Evolutionary conservation across 1,284 basidiomycete genomes (phyloP), one percentile per base, ranked within the genome.

Genomic region (Fomitopsis palustris): DNA sequence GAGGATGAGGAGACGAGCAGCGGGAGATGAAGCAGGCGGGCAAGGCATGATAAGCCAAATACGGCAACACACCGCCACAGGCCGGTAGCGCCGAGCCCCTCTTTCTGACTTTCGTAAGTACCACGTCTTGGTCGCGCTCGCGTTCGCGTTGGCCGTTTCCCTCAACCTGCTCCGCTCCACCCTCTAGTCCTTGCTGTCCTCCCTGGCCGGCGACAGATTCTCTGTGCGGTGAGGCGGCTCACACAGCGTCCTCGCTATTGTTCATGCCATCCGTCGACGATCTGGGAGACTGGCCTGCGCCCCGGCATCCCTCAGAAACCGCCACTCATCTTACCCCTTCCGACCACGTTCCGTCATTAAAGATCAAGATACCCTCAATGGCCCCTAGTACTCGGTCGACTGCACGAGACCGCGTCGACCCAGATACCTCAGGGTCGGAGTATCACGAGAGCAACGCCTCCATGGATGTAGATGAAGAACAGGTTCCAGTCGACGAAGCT

Each of bases 381-480:
- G 63, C 66, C 9, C 69, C 72, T 21, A 66, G 62, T 21, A 70
- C 68, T 38, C 72, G 70, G 47, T 62, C 65, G 35, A 58, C 65
- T 1, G 53, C 65, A 27, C 65, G 69, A 53, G 56, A 64, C 31
- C 61, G 67, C 47, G 42, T 62, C 19, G 58, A 66, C 59, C 64
- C 70, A 61, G 21, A 59, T 19, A 68, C 82, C n/a, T 88, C 87
- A 25, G 83, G 85, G 51, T 89, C 87, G 29, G 85, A 88, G 65
- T 89, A 89, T 69, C 78, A 83, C 64, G 81, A 76, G 61, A 86
- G 84, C 67, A 82, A 84, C 61, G 79, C 79, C 64, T 82, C 81
- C 14, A 66, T 74, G 51, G 73, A 73, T 8, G 64, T 61, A 14
- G 73, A 75, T 8, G 71, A 70, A 35, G 69, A 69, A 38, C 65